Conservation (phyloP, 768 basidiomycete species). For the Bullera alba region DNA sequence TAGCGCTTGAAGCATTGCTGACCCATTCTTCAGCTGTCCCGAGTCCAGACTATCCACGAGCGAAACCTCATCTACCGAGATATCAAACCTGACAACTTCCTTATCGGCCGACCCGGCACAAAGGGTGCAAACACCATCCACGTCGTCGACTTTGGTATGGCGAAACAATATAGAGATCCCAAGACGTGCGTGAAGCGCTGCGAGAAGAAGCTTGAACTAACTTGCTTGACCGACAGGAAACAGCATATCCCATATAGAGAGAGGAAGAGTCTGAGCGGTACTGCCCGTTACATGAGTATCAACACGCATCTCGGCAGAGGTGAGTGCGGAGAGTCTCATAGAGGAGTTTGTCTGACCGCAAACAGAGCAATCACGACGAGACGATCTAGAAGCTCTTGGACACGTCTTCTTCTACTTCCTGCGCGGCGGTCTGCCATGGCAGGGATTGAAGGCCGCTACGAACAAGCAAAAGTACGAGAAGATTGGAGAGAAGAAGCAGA, state of each 20-base stretch:
- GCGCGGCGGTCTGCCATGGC: conserved; percentile 94
- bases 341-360: too few species aligned
- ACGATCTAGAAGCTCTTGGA: conserved; percentile 96
- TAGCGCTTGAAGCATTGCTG: neutral
- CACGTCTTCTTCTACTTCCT: conserved; percentile 99
- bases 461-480: conserved; percentile 99
- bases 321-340: conserved; percentile 47
- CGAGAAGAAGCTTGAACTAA: neutral
- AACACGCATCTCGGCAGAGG: conserved; percentile 97
- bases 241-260: conserved; percentile 99
- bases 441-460: conserved; percentile 96
- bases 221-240: conserved; percentile 49
- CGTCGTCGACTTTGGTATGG: conserved; percentile 99
- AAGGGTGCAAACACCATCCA: conserved; percentile 67
- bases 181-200: conserved; percentile 71
- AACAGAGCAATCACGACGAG: conserved; percentile 67
- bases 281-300: conserved; percentile 99
- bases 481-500: conserved; percentile 99
- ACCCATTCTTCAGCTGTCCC: conserved; percentile 61
- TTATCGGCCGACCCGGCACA: conserved; percentile 87
- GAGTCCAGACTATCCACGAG: conserved; percentile 97
- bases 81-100: conserved; percentile 99
- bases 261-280: conserved; percentile 92
- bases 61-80: conserved; percentile 99
- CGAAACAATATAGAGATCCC: conserved; percentile 97